phyloP scores from a whole-genome alignment of 169 alveolate species.

The Hammondia hammondi region DNA sequence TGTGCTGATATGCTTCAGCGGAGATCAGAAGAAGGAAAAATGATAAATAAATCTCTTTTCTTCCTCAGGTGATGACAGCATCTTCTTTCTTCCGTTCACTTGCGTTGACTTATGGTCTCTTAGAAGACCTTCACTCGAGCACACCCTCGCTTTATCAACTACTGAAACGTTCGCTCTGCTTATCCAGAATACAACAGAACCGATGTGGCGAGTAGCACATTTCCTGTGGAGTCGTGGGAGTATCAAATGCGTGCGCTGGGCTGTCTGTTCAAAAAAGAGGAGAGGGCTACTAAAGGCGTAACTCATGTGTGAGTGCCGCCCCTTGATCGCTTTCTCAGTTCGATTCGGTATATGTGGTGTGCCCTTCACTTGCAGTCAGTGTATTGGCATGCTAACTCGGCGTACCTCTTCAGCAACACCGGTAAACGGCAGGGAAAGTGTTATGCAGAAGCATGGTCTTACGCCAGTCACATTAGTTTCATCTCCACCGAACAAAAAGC shows the following conservation, averaged over 20 bases:
- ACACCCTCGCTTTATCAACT: not conserved
- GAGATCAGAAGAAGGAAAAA: conserved; percentile 72
- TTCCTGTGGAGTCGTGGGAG: conserved; percentile 67
- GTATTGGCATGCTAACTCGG: conserved; percentile 21
- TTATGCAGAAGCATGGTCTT: not conserved
- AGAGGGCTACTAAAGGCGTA: too few relatives aligned
- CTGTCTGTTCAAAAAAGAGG: too few relatives aligned
- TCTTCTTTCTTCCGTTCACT: not conserved
- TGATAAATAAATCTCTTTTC: conserved; percentile 73
- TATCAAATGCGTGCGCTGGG: too few relatives aligned
- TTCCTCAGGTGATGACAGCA: conserved; percentile 6
- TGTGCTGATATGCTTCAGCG: not conserved
- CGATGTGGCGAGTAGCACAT: conserved; percentile 63
- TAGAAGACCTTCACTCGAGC: too few relatives aligned
- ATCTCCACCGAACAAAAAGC: too few relatives aligned
- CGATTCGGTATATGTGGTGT: not conserved
- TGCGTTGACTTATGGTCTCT: too few relatives aligned
- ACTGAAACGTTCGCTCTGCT: conserved; percentile 70
- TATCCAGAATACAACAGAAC: conserved; percentile 69
- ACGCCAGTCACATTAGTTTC: too few relatives aligned
- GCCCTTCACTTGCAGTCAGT: conserved; percentile 16
- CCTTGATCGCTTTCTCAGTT: not conserved
- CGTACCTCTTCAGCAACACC: not conserved
- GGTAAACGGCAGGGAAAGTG: not conserved
- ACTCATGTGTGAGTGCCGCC: too few relatives aligned